These are phyloP conservation scores for Jamesozyma gamospora DNA, from an alignment of 805 yeast species.

Conservation along the genomic window DNA sequence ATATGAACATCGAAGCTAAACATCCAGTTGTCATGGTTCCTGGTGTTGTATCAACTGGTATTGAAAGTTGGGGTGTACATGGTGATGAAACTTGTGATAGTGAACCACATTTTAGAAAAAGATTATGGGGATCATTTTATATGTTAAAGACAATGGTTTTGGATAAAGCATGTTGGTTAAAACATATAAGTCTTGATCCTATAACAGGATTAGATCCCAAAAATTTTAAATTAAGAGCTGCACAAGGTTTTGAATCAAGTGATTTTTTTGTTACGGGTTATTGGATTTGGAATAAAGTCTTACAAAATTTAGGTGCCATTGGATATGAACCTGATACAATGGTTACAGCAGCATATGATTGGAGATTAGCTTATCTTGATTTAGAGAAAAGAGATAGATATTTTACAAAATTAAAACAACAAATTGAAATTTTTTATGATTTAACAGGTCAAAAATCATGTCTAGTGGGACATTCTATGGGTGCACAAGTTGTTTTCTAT, in stretches of 20 bases:
- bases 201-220: slow-evolving; percentile 91
- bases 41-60: slow-evolving; percentile 90
- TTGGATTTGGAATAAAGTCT: slow-evolving; percentile 96
- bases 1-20: slow-evolving; percentile 44
- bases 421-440: slow-evolving; percentile 52
- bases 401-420: slow-evolving; percentile 63
- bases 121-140: slow-evolving; percentile 95
- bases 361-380: slow-evolving; percentile 88
- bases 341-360: slow-evolving; percentile 89
- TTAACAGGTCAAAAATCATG: slow-evolving; percentile 56
- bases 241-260: slow-evolving; percentile 94
- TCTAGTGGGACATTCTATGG: slow-evolving; percentile 94
- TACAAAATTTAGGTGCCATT: slow-evolving; percentile 88
- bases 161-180: slow-evolving; percentile 89
- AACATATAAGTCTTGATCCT: slow-evolving; percentile 80
- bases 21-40: slow-evolving; percentile 89
- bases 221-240: slow-evolving; percentile 69
- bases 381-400: slow-evolving; percentile 80
- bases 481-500: slow-evolving; percentile 78
- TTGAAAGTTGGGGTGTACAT: slow-evolving; percentile 83
- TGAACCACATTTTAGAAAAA: slow-evolving; percentile 73
- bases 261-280: slow-evolving; percentile 95
- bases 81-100: slow-evolving; percentile 77
- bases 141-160: slow-evolving; percentile 88
- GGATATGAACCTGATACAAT: slow-evolving; percentile 90